Base-by-base conservation (phyloP, 2,329 filamentous ascomycete species). In the Fusarium mexicanum region DNA sequence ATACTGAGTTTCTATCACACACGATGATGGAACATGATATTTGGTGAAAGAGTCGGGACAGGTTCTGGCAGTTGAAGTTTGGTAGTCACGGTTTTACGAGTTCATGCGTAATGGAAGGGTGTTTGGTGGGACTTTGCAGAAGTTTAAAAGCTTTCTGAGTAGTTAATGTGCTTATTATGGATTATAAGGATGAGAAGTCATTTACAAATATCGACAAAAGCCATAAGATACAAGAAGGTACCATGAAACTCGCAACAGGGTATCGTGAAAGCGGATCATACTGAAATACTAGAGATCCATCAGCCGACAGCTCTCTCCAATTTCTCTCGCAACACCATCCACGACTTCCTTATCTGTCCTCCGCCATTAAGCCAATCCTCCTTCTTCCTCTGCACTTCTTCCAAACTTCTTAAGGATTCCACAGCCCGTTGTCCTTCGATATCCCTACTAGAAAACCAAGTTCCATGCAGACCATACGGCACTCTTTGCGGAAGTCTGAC, bases 381-480 rank as follows among this genome's bases (percentile, higher is more conserved):
- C 3, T 71, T 75, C 29, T 41, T 71, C n/a, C 20, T 68, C 24
- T 64, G 18, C 1, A 61, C 37, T 1, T n/a, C 24, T 3, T 69
- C 63, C 24, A 71, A 40, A 7, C 41, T 63, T 40, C 73, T 63
- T 2, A 71, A 22, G 2, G 37, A 20, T 6, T 74, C 62, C 2
- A 76, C 80, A 35, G 75, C 73, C 35, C 84, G 81, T 77, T 92
- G 90, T 5, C 78, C 79, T 13, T 76, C 71, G 29, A 92, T 86
- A 67, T 90, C 84, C 7, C 85, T 82, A 64, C 88, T 85, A 0
- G 84, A 81, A 62, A 92, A 91, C 89, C 90, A 92, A 12, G 84
- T 85, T 8, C 90, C 90, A 77, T 92, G 92, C 55, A 94, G 80
- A 0, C 92, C 91, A 75, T 94, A 94, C 0, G 92, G 91, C 2